Base-by-base conservation (phyloP, 2,329 filamentous ascomycete genomes). In the Clonostachys rhizophaga region DNA sequence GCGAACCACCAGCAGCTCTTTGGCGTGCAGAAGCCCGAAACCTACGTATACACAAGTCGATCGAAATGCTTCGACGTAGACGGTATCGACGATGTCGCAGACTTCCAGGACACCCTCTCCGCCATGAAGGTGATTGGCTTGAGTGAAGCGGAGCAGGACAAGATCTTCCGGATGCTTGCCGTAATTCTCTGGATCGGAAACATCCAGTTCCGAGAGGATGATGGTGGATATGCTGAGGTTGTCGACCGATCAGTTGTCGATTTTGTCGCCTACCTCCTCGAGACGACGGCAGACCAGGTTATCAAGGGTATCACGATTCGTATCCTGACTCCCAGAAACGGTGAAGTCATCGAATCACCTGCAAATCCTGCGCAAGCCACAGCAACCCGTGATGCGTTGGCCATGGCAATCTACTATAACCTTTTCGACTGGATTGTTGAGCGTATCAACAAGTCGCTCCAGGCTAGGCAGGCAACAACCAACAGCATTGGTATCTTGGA, bases 371-470 rank as follows among this genome's bases (percentile, higher is more conserved):
- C 91, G 1, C 94, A 97, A 67, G 94, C 94, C 24, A 76, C 75
- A 37, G 83, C 94, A 33, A 95, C 95, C 8, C 83, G 91, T 55
- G 94, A 99, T 69, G 94, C 91, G 11, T 72, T 99, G 44, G 83
- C 92, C 50, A 97, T 94, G 75, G 91, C 86, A n/a, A 91, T 99
- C 49, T 99, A 99, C 69, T 87, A 87, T 75, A 96, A 96, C 63
- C 79, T 99, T 47, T 99, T 99, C 58, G 92, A 99, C 68, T 99
- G 94, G 94, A 97, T 99, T 54, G 91, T 97, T 17, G 82, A 87
- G 58, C 86, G 94, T 55, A 85, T 97, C 55, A 97, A 97, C 68
- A 81, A 85, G 54, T 96, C 92, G 5, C 71, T 97, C 50, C 85
- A 89, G 64, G 88, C 92, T 17, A 81, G 84, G 52, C 87, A 89